Conservation (phyloP, 305 asterid species). For the Fraxinus ornus region DNA sequence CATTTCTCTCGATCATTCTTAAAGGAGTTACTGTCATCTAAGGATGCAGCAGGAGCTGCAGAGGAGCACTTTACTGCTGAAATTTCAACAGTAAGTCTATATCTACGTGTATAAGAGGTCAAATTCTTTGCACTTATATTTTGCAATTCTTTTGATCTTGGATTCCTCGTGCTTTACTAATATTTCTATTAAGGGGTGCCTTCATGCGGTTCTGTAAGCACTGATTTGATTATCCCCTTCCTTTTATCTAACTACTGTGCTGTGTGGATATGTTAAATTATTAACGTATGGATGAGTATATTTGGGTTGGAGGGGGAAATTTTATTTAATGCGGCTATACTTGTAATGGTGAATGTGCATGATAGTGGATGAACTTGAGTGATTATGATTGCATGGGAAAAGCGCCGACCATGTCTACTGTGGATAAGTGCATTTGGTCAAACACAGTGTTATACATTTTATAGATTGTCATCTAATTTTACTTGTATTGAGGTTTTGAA, state of each 20-base stretch:
- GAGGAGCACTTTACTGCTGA: constrained; percentile 77
- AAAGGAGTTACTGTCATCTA: constrained; percentile 33
- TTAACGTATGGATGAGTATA: neutral
- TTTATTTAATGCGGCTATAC: too few species aligned
- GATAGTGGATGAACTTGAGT: too few species aligned
- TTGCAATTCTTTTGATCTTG: neutral
- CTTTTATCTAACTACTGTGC: neutral
- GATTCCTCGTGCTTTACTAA: neutral
- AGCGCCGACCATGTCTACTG: neutral
- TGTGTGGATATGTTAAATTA: neutral
- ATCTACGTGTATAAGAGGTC: neutral
- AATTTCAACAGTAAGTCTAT: constrained; percentile 62
- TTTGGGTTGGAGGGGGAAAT: neutral
- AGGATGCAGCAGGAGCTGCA: constrained; percentile 62
- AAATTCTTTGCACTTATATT: neutral
- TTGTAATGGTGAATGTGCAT: too few species aligned
- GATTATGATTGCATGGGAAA: neutral
- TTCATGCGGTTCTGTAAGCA: neutral
- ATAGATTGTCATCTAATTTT: neutral
- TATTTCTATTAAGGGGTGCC: neutral
- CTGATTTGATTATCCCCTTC: neutral
- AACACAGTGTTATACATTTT: neutral
- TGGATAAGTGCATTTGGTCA: neutral
- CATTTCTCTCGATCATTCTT: too few species aligned
- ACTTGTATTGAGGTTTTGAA: neutral